A percentile compares a stretch with the other conserved stretches of the same genome.
These are phyloP conservation scores for Ceratopteris richardii DNA, from an alignment of 75 land plant genomes.

Conservation along the genomic window DNA sequence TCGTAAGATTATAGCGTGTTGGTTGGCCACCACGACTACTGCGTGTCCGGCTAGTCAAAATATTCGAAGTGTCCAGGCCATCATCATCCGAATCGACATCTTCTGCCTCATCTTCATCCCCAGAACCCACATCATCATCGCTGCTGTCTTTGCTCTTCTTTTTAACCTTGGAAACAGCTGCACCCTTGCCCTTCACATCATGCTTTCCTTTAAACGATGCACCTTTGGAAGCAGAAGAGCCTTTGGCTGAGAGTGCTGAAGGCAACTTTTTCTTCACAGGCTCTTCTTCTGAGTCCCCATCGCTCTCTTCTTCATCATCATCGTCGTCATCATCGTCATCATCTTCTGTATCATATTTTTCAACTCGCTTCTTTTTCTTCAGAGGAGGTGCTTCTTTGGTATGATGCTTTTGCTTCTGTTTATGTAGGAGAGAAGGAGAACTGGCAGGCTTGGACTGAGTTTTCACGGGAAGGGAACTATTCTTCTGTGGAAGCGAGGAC, in stretches of 20 bases:
- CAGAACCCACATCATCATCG: slow-evolving; percentile 10
- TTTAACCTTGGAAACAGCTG: slow-evolving; percentile 7
- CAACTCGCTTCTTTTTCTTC: slow-evolving; percentile 1
- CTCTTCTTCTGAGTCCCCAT: slow-evolving; percentile 11
- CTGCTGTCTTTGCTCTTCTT: slow-evolving; percentile 17
- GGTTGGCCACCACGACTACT: slow-evolving; percentile 15
- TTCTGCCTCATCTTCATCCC: slow-evolving; percentile 7
- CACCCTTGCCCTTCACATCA: slow-evolving; percentile 7
- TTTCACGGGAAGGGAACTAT: too few species aligned
- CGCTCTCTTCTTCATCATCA: not conserved
- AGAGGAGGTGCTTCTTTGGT: too few species aligned
- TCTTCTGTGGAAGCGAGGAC: too few species aligned
- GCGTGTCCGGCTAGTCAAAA: slow-evolving; percentile 25
- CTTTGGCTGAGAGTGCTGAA: too few species aligned
- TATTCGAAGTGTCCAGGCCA: slow-evolving; percentile 25
- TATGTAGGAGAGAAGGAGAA: too few species aligned
- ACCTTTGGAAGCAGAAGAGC: too few species aligned
- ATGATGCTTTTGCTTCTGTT: too few species aligned
- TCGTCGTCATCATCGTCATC: slow-evolving; percentile 8
- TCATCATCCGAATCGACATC: slow-evolving; percentile 20
- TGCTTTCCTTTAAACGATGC: not conserved
- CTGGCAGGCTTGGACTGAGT: too few species aligned
- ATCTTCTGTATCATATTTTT: slow-evolving; percentile 12
- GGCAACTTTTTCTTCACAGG: slow-evolving; percentile 3
- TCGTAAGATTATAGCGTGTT: slow-evolving; percentile 10